phyloP scores from a whole-genome alignment of 1,139 yeast species.

The Diutina rugosa region DNA sequence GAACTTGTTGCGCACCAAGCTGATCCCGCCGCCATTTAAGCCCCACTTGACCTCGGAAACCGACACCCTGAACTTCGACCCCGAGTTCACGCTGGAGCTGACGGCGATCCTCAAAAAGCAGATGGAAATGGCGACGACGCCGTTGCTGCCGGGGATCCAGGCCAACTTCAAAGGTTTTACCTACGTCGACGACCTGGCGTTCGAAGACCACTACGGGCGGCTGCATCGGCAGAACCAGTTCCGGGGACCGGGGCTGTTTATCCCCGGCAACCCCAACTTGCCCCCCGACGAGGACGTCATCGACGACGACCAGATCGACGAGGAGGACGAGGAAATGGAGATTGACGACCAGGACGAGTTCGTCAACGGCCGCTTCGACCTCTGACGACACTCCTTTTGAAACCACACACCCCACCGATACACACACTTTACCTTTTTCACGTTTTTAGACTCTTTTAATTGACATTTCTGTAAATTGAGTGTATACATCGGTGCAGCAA shows the following conservation, averaged over 20 bases:
- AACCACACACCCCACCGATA: neutral
- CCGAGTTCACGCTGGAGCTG: conserved; percentile 88
- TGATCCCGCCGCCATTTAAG: conserved; percentile 94
- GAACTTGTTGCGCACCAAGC: conserved; percentile 64
- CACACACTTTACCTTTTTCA: neutral
- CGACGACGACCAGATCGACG: conserved; percentile 3
- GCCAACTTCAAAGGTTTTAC: conserved; percentile 95
- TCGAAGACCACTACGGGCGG: conserved; percentile 67
- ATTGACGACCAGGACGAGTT: conserved; percentile 17
- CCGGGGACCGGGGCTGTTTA: conserved; percentile 57
- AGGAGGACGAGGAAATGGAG: conserved; percentile 2
- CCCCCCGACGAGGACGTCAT: conserved; percentile 80
- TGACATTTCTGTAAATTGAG: too few relatives aligned
- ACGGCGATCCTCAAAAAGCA: conserved; percentile 60
- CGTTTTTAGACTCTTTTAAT: neutral
- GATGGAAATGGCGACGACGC: conserved; percentile 57
- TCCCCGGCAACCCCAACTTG: conserved; percentile 65
- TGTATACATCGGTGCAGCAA: too few relatives aligned
- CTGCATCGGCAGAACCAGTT: conserved; percentile 32
- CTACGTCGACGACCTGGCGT: conserved; percentile 86
- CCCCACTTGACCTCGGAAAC: conserved; percentile 86
- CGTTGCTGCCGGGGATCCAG: conserved; percentile 87
- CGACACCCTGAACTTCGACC: conserved; percentile 93
- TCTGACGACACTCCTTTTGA: conserved; percentile 19
- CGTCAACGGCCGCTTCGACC: conserved; percentile 82